Conservation (phyloP, 495 filamentous ascomycete species). For the Xylaria acuta region DNA sequence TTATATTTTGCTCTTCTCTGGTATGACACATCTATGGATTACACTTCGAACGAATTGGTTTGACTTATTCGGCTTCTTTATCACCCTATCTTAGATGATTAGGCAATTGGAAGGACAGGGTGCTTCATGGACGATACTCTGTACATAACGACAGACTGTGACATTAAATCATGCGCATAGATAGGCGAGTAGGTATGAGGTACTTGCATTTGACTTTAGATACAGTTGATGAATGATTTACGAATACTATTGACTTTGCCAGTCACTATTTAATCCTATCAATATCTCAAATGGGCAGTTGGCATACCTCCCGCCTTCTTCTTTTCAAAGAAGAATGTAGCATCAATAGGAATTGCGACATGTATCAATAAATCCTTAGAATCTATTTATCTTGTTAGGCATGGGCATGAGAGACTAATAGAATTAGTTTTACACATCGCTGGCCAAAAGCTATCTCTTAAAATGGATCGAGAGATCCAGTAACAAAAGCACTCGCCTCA, state of each 20-base stretch:
- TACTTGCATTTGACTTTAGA: neutral
- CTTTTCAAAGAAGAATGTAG: neutral
- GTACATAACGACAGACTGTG: conserved; percentile 7
- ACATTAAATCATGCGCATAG: conserved; percentile 11
- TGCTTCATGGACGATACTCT: neutral
- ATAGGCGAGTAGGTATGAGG: neutral
- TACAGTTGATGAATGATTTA: conserved; percentile 4
- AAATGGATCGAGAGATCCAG: neutral
- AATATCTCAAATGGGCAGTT: neutral
- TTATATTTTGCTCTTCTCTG: neutral
- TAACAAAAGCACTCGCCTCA: too few relatives aligned
- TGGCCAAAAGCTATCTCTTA: neutral
- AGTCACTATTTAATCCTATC: neutral
- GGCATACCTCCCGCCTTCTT: neutral
- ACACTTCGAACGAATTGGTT: neutral
- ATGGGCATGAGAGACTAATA: too few relatives aligned
- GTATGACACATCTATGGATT: neutral
- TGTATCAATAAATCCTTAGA: neutral
- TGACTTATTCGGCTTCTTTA: neutral
- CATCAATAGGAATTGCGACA: neutral
- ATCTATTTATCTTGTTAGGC: too few relatives aligned
- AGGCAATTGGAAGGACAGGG: neutral
- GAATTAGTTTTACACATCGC: too few relatives aligned
- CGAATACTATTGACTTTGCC: neutral
- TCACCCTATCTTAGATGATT: neutral